A percentile compares a stretch with the other conserved stretches of the same genome.
Conservation (phyloP, 2,329 filamentous ascomycete genomes). For the Fusarium hostae region DNA sequence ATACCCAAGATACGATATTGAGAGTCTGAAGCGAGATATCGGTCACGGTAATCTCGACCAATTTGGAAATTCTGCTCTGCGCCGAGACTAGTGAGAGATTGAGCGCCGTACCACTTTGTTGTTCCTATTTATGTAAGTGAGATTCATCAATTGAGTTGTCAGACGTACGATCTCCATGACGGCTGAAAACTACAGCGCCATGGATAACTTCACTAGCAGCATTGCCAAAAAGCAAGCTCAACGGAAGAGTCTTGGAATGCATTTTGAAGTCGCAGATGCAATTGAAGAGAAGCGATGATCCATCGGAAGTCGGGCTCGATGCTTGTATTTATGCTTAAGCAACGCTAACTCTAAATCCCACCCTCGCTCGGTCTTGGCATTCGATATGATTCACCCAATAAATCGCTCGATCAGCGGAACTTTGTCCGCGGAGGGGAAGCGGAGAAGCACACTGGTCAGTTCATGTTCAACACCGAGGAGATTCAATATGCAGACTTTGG, state of each 20-base stretch:
- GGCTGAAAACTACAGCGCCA: slow-evolving; percentile 49
- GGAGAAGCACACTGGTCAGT: neutral
- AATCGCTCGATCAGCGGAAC: neutral
- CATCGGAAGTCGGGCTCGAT: neutral
- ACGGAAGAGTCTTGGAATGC: slow-evolving; percentile 12
- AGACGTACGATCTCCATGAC: slow-evolving; percentile 50
- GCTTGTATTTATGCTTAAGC: slow-evolving; percentile 30
- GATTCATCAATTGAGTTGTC: neutral
- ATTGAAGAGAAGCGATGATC: neutral
- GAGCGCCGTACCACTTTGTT: slow-evolving; percentile 50
- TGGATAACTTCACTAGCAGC: slow-evolving; percentile 47
- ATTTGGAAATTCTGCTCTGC: slow-evolving; percentile 48
- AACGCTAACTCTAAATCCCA: neutral
- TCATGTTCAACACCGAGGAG: neutral
- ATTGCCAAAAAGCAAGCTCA: slow-evolving; percentile 8
- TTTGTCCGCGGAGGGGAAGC: neutral
- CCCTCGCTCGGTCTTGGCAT: neutral
- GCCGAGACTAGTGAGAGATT: slow-evolving; percentile 50
- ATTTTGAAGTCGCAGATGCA: neutral
- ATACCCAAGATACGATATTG: slow-evolving; percentile 47
- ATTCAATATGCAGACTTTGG: neutral
- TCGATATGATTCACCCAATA: neutral
- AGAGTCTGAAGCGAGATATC: slow-evolving; percentile 44
- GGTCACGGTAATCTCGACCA: slow-evolving; percentile 39
- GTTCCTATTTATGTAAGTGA: slow-evolving; percentile 41